These are phyloP conservation scores for Oryza brachyantha DNA, from an alignment of 176 grass and related monocot species.

Conservation along the genomic window DNA sequence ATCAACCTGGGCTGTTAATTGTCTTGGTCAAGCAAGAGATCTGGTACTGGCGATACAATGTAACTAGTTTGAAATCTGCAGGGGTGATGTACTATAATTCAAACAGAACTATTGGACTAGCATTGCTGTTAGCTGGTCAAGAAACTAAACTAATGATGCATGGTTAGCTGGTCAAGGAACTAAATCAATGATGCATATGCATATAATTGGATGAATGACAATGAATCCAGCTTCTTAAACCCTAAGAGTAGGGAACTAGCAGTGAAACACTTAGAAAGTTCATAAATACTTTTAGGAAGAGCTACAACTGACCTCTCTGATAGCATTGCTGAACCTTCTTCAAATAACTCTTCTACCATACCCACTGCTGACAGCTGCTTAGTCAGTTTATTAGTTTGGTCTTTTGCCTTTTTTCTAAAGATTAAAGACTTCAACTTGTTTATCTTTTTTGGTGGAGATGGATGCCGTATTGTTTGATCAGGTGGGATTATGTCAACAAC, in stretches of 20 bases:
- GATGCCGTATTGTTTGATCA: slow-evolving; percentile 55
- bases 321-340: slow-evolving; percentile 98
- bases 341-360: slow-evolving; percentile 82
- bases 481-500: slow-evolving; percentile 89
- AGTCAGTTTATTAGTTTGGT: slow-evolving; percentile 58
- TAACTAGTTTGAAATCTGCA: not conserved
- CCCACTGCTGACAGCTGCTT: slow-evolving; percentile 69
- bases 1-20: not conserved
- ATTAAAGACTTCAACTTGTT: slow-evolving; percentile 79
- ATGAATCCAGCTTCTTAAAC: not conserved
- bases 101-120: not conserved
- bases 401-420: slow-evolving; percentile 69
- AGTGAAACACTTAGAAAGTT: not conserved
- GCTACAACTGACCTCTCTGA: slow-evolving; percentile 64
- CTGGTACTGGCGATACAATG: not conserved
- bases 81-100: not conserved
- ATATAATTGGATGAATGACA: not conserved
- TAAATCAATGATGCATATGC: not conserved
- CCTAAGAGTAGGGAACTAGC: not conserved
- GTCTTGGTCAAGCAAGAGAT: not conserved
- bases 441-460: slow-evolving; percentile 77
- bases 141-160: not conserved
- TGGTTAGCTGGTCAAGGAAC: not conserved
- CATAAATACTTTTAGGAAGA: not conserved
- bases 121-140: not conserved